Conservation (phyloP, 805 yeast species). For the Saturnispora mendoncae region DNA sequence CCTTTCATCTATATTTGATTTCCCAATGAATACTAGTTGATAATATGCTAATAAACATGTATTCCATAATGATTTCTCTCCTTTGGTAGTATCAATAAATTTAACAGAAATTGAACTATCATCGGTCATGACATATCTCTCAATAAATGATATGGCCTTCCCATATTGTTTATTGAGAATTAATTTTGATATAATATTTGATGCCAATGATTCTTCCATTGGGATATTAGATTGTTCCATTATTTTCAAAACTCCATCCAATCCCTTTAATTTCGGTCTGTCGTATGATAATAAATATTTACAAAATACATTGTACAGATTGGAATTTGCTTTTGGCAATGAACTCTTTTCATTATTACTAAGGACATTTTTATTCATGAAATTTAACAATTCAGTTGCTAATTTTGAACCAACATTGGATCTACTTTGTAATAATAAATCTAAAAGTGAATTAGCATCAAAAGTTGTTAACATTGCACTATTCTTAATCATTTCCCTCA, state of each 20-base stretch:
- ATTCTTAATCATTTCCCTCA: constrained; percentile 13
- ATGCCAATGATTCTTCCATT: constrained; percentile 30
- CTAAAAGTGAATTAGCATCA: constrained; percentile 22
- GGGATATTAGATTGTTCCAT: constrained; percentile 27
- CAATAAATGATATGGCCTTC: constrained; percentile 28
- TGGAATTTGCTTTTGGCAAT: constrained; percentile 33
- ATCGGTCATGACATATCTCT: constrained; percentile 18
- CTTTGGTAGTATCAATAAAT: background rate
- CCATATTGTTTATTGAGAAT: constrained; percentile 23
- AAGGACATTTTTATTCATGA: constrained; percentile 17
- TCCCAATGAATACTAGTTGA: constrained; percentile 9
- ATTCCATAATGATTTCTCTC: constrained; percentile 10
- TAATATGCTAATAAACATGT: constrained; percentile 9
- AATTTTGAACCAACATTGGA: constrained; percentile 18
- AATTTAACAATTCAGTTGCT: constrained; percentile 28
- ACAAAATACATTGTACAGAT: constrained; percentile 34
- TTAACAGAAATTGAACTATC: constrained; percentile 11
- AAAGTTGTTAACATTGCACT: constrained; percentile 21
- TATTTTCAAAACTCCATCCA: constrained; percentile 24
- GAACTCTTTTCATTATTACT: constrained; percentile 12
- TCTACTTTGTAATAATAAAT: constrained; percentile 17
- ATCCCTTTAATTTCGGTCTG: constrained; percentile 20
- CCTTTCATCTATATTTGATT: constrained; percentile 10
- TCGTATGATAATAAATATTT: constrained; percentile 28
- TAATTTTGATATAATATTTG: constrained; percentile 31